A percentile compares a stretch with the other conserved stretches of the same genome.
Evolutionary conservation across 768 basidiomycete genomes (phyloP).

Genomic region (Lepiota subincarnata): DNA sequence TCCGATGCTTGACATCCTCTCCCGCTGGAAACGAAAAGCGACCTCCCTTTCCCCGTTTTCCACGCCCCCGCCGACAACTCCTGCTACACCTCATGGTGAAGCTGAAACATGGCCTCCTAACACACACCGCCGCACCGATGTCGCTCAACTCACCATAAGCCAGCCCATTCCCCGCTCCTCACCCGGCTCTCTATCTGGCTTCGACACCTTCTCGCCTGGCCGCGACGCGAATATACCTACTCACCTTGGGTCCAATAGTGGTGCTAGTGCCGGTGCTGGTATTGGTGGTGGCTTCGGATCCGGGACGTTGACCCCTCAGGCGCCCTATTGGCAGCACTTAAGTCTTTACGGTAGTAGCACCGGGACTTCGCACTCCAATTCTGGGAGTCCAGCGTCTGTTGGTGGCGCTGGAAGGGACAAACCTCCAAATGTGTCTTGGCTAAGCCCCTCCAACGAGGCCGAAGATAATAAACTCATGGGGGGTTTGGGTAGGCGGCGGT

Average conservation of each 20-base stretch:
- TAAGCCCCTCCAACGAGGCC: slow-evolving; percentile 1
- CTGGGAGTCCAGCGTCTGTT: no score
- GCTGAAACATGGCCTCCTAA: background rate
- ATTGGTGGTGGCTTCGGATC: background rate
- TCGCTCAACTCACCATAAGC: slow-evolving; percentile 23
- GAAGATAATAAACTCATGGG: slow-evolving; percentile 11
- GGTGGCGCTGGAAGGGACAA: no score
- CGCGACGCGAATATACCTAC: no score
- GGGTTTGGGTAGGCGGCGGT: background rate
- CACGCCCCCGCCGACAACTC: background rate
- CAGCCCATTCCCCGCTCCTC: slow-evolving; percentile 30
- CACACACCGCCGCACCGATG: slow-evolving; percentile 8
- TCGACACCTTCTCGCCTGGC: slow-evolving; percentile 16
- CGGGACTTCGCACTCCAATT: no score
- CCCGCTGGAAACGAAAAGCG: slow-evolving; percentile 5
- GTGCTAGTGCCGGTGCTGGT: slow-evolving; percentile 4
- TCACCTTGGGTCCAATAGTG: background rate
- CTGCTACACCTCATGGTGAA: background rate
- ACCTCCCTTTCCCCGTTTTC: background rate
- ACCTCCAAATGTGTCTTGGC: no score
- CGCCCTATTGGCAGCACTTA: background rate
- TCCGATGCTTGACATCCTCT: background rate
- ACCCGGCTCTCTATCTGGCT: slow-evolving; percentile 30
- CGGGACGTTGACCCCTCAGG: background rate
- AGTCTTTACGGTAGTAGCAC: no score